These are phyloP conservation scores for Boletales sp. DNA, from an alignment of 768 basidiomycete genomes.

Conservation along the genomic window DNA sequence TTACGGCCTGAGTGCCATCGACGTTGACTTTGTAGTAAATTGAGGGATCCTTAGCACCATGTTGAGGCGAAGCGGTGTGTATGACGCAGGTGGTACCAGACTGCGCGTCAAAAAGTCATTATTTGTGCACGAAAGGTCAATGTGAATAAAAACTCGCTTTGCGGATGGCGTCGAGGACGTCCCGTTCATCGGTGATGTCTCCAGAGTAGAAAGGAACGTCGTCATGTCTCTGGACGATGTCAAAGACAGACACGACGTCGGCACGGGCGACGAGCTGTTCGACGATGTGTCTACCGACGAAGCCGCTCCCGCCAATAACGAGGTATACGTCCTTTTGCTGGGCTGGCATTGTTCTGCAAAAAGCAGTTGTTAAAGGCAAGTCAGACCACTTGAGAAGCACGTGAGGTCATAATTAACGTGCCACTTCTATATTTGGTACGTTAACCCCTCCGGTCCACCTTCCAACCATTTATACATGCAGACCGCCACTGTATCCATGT, in stretches of 20 bases:
- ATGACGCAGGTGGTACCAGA: constrained; percentile 87
- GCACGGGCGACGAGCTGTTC: constrained; percentile 76
- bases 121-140: background rate
- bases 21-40: constrained; percentile 94
- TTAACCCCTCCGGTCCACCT: too few species aligned
- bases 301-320: constrained; percentile 93
- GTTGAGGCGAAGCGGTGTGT: constrained; percentile 88
- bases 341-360: constrained; percentile 11
- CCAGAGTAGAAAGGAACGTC: constrained; percentile 86
- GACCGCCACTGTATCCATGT: too few species aligned
- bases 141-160: constrained; percentile 46
- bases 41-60: constrained; percentile 60
- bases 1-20: constrained; percentile 80
- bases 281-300: constrained; percentile 89
- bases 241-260: constrained; percentile 81
- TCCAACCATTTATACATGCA: too few species aligned
- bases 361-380: too few species aligned
- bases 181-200: constrained; percentile 77
- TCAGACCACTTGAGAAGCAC: too few species aligned
- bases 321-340: constrained; percentile 65
- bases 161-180: constrained; percentile 67
- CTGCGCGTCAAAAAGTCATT: constrained; percentile 31
- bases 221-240: constrained; percentile 87
- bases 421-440: too few species aligned
- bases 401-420: too few species aligned